Base-by-base conservation (phyloP, 495 filamentous ascomycete species). In the Penicillium coffeae region DNA sequence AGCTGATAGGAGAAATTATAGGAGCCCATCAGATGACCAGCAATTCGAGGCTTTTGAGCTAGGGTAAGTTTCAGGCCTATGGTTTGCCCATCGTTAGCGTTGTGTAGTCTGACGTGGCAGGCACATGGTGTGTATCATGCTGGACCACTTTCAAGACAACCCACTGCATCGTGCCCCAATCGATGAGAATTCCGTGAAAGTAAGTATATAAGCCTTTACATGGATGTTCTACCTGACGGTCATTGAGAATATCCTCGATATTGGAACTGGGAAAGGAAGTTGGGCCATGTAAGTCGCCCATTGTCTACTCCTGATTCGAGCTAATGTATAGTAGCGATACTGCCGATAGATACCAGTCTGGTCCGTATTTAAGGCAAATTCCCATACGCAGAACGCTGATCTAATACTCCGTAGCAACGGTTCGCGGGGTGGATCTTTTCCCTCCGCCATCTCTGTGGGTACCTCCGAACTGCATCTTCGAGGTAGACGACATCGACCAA, bases 251-350 rank as follows among this genome's bases (percentile, higher is more conserved):
- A 56, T 63, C 12, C 54, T 63, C 9, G 60, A 63, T 22, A 57
- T 63, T 20, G 60, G 60, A 19, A 63, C 60, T 6, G 58, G 60
- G 3, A 48, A 56, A 22, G 61, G 61, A 19, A 46, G 40, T 5
- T 64, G 64, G 60, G 58, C 62, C 34, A 64, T 62, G 55, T 64
- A 64, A 20, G 60, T 25, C 34, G 21, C 10, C 2, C n/a, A 0
- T 30, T 27, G 10, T 20, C 15, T 1, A 9, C 25, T 10, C 10
- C 25, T 5, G 25, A 10, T 19, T 3, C n/a, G 34, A 9, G 16
- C 36, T 25, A 48, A 12, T 18, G 2, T 5, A 39, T 8, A 8
- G 21, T 15, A 63, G 60, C 8, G 60, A 63, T 47, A 58, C 51
- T 8, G 60, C 60, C 21, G 60, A 63, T 38, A 46, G 48, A 43